Conservation (phyloP, 176 grass and related monocot species). For the Triticum dicoccoides region DNA sequence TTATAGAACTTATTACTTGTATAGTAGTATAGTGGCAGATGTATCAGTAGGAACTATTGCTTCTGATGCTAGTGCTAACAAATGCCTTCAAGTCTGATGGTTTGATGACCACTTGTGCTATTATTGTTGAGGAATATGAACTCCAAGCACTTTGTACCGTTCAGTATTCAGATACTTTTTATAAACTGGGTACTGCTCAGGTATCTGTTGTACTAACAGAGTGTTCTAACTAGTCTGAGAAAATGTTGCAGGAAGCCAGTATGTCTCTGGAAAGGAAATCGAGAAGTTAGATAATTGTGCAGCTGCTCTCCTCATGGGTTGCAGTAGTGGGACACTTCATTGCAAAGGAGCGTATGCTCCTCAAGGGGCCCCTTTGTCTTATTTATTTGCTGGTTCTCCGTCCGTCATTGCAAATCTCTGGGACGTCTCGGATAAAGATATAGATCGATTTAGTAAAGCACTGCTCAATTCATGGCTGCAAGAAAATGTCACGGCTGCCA, state of each 20-base stretch:
- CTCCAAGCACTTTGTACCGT: background rate
- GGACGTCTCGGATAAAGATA: slow-evolving; percentile 83
- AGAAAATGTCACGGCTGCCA: slow-evolving; percentile 10
- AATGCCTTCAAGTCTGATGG: background rate
- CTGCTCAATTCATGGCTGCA: slow-evolving; percentile 79
- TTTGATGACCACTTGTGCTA: background rate
- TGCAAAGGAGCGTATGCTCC: slow-evolving; percentile 73
- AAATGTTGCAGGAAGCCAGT: slow-evolving; percentile 69
- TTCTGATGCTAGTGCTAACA: background rate
- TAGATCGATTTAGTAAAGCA: slow-evolving; percentile 72
- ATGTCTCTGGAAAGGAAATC: slow-evolving; percentile 72
- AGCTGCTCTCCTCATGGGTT: slow-evolving; percentile 94
- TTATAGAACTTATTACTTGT: background rate
- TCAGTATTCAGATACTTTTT: background rate
- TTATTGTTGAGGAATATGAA: background rate
- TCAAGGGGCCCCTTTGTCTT: slow-evolving; percentile 69
- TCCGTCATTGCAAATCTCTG: slow-evolving; percentile 74
- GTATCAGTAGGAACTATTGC: background rate
- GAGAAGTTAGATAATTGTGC: slow-evolving; percentile 72
- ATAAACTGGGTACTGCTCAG: background rate
- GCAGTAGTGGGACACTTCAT: slow-evolving; percentile 68
- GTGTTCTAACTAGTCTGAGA: slow-evolving; percentile 6
- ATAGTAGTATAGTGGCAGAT: background rate
- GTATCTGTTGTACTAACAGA: background rate
- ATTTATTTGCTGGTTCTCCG: slow-evolving; percentile 81